Evolutionary conservation across 2,329 filamentous ascomycete species (phyloP).

Genomic region (Coniochaeta pulveracea): DNA sequence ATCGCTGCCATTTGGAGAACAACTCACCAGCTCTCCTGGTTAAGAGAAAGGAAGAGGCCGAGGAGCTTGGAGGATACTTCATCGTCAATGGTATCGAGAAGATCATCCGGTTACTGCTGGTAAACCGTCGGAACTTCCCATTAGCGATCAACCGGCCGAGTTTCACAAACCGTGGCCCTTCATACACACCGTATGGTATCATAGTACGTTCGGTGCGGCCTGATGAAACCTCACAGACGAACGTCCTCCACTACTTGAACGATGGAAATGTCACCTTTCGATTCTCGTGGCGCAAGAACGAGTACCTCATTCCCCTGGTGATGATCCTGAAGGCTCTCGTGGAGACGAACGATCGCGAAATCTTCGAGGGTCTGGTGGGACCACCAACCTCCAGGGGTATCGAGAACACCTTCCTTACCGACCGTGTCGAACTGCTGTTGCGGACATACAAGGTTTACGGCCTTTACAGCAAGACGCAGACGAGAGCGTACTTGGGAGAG

Average conservation of each 20-base stretch:
- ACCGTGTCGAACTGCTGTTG: slow-evolving; percentile 83
- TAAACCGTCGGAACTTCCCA: slow-evolving; percentile 86
- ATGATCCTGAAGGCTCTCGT: slow-evolving; percentile 94
- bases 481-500: slow-evolving; percentile 74
- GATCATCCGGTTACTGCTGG: slow-evolving; percentile 81
- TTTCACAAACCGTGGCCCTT: slow-evolving; percentile 74
- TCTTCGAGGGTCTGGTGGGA: slow-evolving; percentile 88
- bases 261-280: slow-evolving; percentile 96
- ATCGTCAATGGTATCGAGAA: slow-evolving; percentile 97
- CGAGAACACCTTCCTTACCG: slow-evolving; percentile 85
- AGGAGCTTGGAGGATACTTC: slow-evolving; percentile 94
- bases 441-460: slow-evolving; percentile 89
- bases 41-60: slow-evolving; percentile 82
- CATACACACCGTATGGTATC: slow-evolving; percentile 84
- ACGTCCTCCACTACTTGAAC: slow-evolving; percentile 87
- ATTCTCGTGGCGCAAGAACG: slow-evolving; percentile 96
- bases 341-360: slow-evolving; percentile 92
- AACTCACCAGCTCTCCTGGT: slow-evolving; percentile 76
- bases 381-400: slow-evolving; percentile 63
- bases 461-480: slow-evolving; percentile 71
- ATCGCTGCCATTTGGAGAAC: slow-evolving; percentile 79
- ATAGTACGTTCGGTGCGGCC: slow-evolving; percentile 85
- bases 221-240: slow-evolving; percentile 97
- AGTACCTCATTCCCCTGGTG: slow-evolving; percentile 90
- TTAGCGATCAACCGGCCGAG: slow-evolving; percentile 88